Evolutionary conservation across 345 rosid genomes (phyloP).

Genomic region (Citrus medica): DNA sequence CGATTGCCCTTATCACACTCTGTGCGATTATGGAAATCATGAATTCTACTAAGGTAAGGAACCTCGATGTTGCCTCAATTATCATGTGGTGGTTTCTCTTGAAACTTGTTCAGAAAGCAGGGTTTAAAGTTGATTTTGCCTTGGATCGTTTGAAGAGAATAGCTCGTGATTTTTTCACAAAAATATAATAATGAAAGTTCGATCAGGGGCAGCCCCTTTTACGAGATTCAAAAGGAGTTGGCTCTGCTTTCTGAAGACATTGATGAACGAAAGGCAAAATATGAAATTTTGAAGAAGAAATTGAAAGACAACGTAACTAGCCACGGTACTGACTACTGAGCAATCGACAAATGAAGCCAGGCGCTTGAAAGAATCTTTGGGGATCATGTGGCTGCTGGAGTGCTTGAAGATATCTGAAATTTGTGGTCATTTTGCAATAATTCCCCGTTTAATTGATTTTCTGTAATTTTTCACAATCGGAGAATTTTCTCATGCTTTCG

Average conservation of each 20-base stretch:
- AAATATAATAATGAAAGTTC: neutral
- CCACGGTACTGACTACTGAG: neutral
- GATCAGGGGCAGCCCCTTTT: neutral
- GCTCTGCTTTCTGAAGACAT: neutral
- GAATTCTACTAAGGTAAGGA: rapidly evolving
- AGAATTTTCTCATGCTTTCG: too few relatives aligned
- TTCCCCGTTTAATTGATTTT: too few relatives aligned
- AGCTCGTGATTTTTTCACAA: neutral
- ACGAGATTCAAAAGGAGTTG: neutral
- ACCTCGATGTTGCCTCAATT: neutral
- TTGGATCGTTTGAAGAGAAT: neutral
- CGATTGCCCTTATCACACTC: neutral
- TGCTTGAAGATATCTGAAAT: too few relatives aligned
- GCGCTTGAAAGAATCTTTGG: too few relatives aligned
- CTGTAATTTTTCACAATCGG: too few relatives aligned
- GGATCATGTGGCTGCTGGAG: too few relatives aligned
- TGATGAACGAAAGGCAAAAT: neutral
- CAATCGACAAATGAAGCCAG: too few relatives aligned
- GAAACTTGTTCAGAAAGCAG: neutral
- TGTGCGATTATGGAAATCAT: neutral
- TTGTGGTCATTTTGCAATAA: too few relatives aligned
- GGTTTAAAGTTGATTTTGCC: neutral
- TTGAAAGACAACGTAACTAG: neutral
- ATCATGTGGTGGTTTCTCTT: neutral
- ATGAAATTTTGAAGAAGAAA: neutral